phyloP scores from a whole-genome alignment of 1,139 yeast genomes.

The Pichia sp. region DNA sequence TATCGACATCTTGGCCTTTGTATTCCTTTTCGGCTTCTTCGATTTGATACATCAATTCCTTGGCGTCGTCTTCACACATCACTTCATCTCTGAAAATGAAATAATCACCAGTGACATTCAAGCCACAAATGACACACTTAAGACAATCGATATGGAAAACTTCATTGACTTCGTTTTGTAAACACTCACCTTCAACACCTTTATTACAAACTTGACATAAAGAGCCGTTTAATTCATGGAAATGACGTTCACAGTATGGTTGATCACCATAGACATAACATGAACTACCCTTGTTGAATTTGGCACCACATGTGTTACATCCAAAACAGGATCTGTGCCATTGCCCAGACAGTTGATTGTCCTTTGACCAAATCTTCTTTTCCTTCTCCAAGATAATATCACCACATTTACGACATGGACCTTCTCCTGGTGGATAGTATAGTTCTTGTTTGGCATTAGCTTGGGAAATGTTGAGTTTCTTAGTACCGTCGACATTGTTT shows the following conservation, averaged over 20 bases:
- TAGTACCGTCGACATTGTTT: background rate
- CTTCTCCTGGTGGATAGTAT: slow-evolving; percentile 58
- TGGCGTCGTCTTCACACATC: slow-evolving; percentile 46
- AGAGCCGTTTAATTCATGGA: slow-evolving; percentile 74
- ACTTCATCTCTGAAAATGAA: slow-evolving; percentile 49
- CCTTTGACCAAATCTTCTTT: slow-evolving; percentile 72
- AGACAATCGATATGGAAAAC: slow-evolving; percentile 68
- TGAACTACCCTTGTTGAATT: slow-evolving; percentile 59
- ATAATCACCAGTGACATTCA: slow-evolving; percentile 52
- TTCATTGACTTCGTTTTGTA: slow-evolving; percentile 69
- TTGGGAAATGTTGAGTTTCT: too few relatives aligned
- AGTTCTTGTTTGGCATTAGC: too few relatives aligned
- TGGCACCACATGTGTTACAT: slow-evolving; percentile 61
- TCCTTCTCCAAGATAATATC: slow-evolving; percentile 39
- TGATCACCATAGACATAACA: slow-evolving; percentile 78
- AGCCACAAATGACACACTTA: slow-evolving; percentile 52
- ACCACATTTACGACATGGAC: slow-evolving; percentile 71
- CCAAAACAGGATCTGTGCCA: slow-evolving; percentile 91
- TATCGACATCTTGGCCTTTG: slow-evolving; percentile 13
- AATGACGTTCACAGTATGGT: slow-evolving; percentile 83
- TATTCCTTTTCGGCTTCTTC: slow-evolving; percentile 17
- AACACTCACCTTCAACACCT: slow-evolving; percentile 91
- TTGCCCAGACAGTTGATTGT: slow-evolving; percentile 83
- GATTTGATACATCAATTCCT: slow-evolving; percentile 18
- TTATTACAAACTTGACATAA: slow-evolving; percentile 65